Percentiles rank a stretch among this genome's conserved stretches.
Evolutionary conservation across 2,329 filamentous ascomycete species (phyloP).

Genomic region (Fusarium cicatricum): DNA sequence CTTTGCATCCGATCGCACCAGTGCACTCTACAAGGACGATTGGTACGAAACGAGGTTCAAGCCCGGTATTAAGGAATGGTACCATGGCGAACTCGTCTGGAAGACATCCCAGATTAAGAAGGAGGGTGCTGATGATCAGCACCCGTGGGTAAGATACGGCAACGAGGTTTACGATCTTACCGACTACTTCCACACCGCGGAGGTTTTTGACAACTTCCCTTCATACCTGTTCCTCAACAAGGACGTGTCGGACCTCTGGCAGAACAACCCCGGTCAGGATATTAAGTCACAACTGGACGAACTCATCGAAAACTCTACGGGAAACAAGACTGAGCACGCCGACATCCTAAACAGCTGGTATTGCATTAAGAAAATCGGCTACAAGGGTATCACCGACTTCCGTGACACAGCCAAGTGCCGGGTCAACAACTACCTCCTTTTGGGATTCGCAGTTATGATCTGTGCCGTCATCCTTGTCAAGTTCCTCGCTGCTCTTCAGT

Average conservation of each 20-base stretch:
- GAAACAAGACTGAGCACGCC: slow-evolving; percentile 60
- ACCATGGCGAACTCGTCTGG: slow-evolving; percentile 86
- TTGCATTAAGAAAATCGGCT: slow-evolving; percentile 86
- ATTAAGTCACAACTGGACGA: slow-evolving; percentile 72
- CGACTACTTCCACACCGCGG: slow-evolving; percentile 84
- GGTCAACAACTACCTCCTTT: slow-evolving; percentile 89
- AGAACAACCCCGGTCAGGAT: slow-evolving; percentile 80
- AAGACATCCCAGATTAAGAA: slow-evolving; percentile 64
- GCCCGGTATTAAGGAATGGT: slow-evolving; percentile 83
- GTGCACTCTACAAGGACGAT: slow-evolving; percentile 65
- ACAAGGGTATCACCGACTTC: slow-evolving; percentile 86
- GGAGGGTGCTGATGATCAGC: slow-evolving; percentile 72
- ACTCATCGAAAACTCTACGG: slow-evolving; percentile 56
- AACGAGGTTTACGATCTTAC: slow-evolving; percentile 86
- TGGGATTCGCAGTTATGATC: slow-evolving; percentile 87
- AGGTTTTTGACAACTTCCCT: slow-evolving; percentile 61
- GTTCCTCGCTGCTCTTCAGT: slow-evolving; percentile 91
- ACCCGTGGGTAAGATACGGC: slow-evolving; percentile 82
- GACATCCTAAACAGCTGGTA: slow-evolving; percentile 72
- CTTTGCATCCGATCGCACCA: slow-evolving; percentile 60
- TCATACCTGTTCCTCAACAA: slow-evolving; percentile 77
- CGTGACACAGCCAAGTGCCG: slow-evolving; percentile 77
- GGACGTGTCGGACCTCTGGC: slow-evolving; percentile 72
- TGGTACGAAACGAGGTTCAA: slow-evolving; percentile 84
- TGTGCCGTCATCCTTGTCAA: slow-evolving; percentile 83